phyloP scores from a whole-genome alignment of 2,329 filamentous ascomycete genomes.

The Alternaria metachromatica region DNA sequence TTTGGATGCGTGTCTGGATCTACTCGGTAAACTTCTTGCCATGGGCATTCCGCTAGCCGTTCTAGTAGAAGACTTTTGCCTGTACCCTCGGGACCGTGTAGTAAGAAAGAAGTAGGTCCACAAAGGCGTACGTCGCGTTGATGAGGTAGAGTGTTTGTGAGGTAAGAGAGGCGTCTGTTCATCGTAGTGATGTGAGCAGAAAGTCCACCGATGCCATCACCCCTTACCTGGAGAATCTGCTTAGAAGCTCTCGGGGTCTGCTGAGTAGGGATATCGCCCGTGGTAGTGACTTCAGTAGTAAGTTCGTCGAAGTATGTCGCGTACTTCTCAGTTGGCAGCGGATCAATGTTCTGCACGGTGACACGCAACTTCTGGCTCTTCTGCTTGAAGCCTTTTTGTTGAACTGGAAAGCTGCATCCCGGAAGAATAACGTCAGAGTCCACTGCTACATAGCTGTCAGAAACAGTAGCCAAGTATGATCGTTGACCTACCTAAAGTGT shows the following conservation, averaged over 20 bases:
- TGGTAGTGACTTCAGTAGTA: conserved; percentile 30
- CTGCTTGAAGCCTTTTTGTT: conserved; percentile 52
- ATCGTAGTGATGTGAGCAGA: conserved; percentile 67
- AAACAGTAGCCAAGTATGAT: not conserved
- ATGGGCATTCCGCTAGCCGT: conserved; percentile 68
- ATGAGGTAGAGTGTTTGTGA: conserved; percentile 25
- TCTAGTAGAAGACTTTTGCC: conserved; percentile 81
- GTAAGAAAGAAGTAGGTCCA: conserved; percentile 65
- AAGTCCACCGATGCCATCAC: conserved; percentile 70
- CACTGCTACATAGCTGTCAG: conserved; percentile 49
- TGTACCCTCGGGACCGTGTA: conserved; percentile 83
- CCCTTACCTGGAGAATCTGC: conserved; percentile 37
- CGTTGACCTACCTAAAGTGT: conserved; percentile 39
- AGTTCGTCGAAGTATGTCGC: conserved; percentile 41
- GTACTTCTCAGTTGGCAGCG: conserved; percentile 32
- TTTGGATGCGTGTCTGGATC: conserved; percentile 55
- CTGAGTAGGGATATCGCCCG: conserved; percentile 14
- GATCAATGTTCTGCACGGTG: conserved; percentile 62
- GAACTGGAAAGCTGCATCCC: conserved; percentile 73
- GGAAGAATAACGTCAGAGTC: conserved; percentile 72
- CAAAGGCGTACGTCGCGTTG: conserved; percentile 36
- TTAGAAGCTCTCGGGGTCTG: conserved; percentile 13
- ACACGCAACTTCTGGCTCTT: conserved; percentile 63
- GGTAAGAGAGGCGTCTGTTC: conserved; percentile 67
- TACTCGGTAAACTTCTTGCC: conserved; percentile 72